Evolutionary conservation across 2,329 filamentous ascomycete genomes (phyloP), one percentile per base, ranked within the genome.

Genomic region (Colletotrichum sp.): DNA sequence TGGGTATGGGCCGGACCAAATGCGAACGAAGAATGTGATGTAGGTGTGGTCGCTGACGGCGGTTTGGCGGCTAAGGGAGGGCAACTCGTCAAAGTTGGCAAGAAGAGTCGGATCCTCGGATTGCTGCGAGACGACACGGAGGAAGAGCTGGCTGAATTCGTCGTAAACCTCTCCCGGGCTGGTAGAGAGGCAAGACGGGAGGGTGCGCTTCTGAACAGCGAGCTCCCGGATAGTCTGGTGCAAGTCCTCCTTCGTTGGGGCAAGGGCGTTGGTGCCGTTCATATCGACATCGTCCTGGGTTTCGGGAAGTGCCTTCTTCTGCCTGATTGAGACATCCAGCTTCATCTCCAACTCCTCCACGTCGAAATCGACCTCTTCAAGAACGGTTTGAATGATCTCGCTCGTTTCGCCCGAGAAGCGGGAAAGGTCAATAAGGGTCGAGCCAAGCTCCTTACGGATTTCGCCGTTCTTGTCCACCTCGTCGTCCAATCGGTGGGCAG

Each of bases 271-370:
- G 6, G 82, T 76, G 8, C 77, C 87, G 21, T 84, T 85, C 87
- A 91, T 91, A 18, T 87, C 83, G 10, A 86, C 84, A 77, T 92
- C 90, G 32, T 90, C 88, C 63, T 86, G 82, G 3, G 86, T 78
- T 67, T 87, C 86, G n/a, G 89, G 86, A 21, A 91, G 83, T 48
- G 88, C 82, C 59, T 90, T 86, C 73, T 79, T 86, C 9, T 90
- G 89, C 55, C 93, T 90, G 76, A 96, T 91, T 12, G 92, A 90
- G 10, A 93, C 91, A 71, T 95, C 93, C 24, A 97, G 87, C 78
- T 92, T 93, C 85, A 95, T 89, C 84, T 97, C 94, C 21, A 97
- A 85, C 63, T 92, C 90, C 75, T 95, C 91, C 59, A 97, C 90
- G 79, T 97, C 93, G 75, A 95, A 89, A 14, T 93, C 90, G 9